These are phyloP conservation scores for Lindgomyces ingoldianus DNA, from an alignment of 495 filamentous ascomycete genomes.

Conservation along the genomic window DNA sequence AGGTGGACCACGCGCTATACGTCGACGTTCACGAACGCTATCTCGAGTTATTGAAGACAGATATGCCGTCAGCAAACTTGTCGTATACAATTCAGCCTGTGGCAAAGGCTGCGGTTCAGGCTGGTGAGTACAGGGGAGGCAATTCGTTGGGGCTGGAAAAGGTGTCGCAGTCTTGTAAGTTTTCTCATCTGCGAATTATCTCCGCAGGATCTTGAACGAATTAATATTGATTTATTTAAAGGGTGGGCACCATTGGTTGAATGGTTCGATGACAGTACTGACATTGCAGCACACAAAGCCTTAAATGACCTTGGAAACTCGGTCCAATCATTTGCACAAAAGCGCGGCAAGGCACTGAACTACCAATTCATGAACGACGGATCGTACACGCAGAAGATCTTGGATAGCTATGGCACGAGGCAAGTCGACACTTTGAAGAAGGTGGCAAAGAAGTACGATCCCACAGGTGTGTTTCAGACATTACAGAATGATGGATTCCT, in stretches of 20 bases:
- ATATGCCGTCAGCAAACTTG: slow-evolving; percentile 7
- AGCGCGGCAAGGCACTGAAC: slow-evolving; percentile 1
- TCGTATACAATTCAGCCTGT: slow-evolving; percentile 22
- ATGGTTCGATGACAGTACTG: slow-evolving; percentile 14
- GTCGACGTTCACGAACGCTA: slow-evolving; percentile 11
- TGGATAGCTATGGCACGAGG: slow-evolving; percentile 13
- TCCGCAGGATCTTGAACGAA: no score
- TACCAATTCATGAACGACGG: slow-evolving; percentile 29
- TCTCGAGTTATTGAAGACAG: slow-evolving; percentile 1
- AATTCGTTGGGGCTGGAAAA: slow-evolving; percentile 11
- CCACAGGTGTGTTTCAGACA: slow-evolving; percentile 3
- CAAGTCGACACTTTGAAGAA: background rate
- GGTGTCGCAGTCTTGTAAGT: slow-evolving; percentile 20
- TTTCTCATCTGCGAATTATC: no score
- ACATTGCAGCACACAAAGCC: slow-evolving; percentile 6
- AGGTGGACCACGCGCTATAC: slow-evolving; percentile 13
- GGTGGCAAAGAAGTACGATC: slow-evolving; percentile 12
- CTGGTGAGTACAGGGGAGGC: background rate
- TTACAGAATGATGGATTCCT: slow-evolving; percentile 21
- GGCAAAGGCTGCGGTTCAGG: background rate
- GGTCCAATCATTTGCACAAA: slow-evolving; percentile 4
- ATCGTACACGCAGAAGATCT: slow-evolving; percentile 8
- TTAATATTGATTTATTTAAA: no score
- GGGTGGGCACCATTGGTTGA: slow-evolving; percentile 12
- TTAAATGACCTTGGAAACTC: background rate